A percentile compares a stretch with the other conserved stretches of the same genome.
Evolutionary conservation across 257 asterid species (phyloP).

Genomic region (Agastache rugosa): DNA sequence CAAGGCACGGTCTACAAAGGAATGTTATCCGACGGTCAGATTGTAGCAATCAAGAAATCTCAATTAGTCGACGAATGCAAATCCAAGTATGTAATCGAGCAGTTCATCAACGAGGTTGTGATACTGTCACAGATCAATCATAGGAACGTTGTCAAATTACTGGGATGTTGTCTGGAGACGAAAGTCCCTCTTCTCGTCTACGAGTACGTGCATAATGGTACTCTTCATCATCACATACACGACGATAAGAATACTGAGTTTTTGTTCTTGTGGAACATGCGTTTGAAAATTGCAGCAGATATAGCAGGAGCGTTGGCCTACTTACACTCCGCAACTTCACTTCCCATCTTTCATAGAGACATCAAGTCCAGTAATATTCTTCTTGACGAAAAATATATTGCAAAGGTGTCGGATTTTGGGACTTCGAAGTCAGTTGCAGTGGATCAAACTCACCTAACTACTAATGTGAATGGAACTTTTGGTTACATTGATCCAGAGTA

Average conservation of each 20-base stretch:
- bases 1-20: slow-evolving; percentile 40
- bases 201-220: slow-evolving; percentile 28
- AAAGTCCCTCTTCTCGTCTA: slow-evolving; percentile 30
- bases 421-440: slow-evolving; percentile 29
- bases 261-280: slow-evolving; percentile 22
- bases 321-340: slow-evolving; percentile 30
- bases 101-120: slow-evolving; percentile 39
- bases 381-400: slow-evolving; percentile 32
- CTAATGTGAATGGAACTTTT: slow-evolving; percentile 42
- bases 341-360: slow-evolving; percentile 38
- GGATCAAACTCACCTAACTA: slow-evolving; percentile 43
- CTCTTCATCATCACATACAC: slow-evolving; percentile 27
- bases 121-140: slow-evolving; percentile 39
- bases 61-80: slow-evolving; percentile 24
- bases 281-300: slow-evolving; percentile 31
- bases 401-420: slow-evolving; percentile 38
- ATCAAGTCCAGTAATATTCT: slow-evolving; percentile 42
- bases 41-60: slow-evolving; percentile 36
- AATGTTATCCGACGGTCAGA: slow-evolving; percentile 31
- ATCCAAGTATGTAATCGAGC: slow-evolving; percentile 31
- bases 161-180: slow-evolving; percentile 37
- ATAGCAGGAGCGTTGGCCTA: slow-evolving; percentile 35
- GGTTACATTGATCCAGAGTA: slow-evolving; percentile 46
- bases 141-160: slow-evolving; percentile 32
- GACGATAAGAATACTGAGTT: not conserved